A percentile compares a stretch with the other conserved stretches of the same genome.
Conservation (phyloP, 805 yeast species). For the Cyberlindnera mississippiensis region DNA sequence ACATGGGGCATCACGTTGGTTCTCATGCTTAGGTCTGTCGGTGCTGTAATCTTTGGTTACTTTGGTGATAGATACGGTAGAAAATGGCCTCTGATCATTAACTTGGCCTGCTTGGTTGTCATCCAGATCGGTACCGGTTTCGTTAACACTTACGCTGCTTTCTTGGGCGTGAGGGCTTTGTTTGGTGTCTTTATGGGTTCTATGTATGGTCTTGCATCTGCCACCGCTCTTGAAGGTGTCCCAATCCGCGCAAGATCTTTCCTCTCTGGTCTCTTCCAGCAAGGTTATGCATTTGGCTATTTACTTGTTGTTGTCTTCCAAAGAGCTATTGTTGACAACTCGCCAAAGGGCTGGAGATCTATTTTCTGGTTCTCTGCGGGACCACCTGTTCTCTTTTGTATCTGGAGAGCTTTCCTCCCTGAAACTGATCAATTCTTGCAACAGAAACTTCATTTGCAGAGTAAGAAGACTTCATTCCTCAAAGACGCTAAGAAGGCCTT, state of each 20-base stretch:
- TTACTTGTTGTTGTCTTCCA: conserved; percentile 60
- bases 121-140: conserved; percentile 65
- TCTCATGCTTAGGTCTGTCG: conserved; percentile 64
- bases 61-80: conserved; percentile 60
- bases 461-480: conserved; percentile 31
- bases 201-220: conserved; percentile 40
- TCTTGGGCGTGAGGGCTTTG: conserved; percentile 57
- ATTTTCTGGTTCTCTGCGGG: conserved; percentile 71
- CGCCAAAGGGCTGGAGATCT: conserved; percentile 55
- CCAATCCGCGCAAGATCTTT: conserved; percentile 55
- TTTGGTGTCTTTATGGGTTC: conserved; percentile 59
- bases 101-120: conserved; percentile 42
- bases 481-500: conserved; percentile 32
- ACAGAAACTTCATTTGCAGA: conserved; percentile 36
- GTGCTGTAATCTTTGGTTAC: conserved; percentile 58
- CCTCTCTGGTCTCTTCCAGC: conserved; percentile 67
- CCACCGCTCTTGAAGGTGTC: conserved; percentile 40
- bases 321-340: conserved; percentile 55
- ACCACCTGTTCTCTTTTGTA: conserved; percentile 38
- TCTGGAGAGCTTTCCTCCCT: conserved; percentile 41
- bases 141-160: conserved; percentile 50
- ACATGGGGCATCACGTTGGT: conserved; percentile 61
- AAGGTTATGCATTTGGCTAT: conserved; percentile 75
- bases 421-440: conserved; percentile 50
- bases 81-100: conserved; percentile 51